Base-by-base conservation (phyloP, 495 filamentous ascomycete species). In the Wilcoxina mikolae region DNA sequence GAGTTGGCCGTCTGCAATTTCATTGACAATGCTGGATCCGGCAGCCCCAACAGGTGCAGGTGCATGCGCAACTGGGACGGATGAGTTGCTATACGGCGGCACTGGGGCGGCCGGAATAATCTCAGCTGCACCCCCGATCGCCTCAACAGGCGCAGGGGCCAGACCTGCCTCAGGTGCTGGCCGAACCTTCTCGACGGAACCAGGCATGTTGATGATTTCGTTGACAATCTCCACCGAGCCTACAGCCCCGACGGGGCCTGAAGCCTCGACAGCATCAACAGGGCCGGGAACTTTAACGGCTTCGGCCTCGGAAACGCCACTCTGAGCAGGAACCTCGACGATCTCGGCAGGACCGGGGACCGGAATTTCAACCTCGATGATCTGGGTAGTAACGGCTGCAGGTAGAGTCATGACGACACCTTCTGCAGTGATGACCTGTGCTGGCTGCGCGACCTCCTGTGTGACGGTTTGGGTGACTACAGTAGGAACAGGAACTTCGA, bases 401-500 rank as follows among this genome's bases (percentile, higher is more conserved):
- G 61, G 54, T 3, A 59, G 22, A 28, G 61, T 64, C n/a, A 64
- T 22, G 24, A 55, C 27, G 26, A 45, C 41, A 41, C 56, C 60
- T n/a, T 46, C 42, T 42, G 56, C 53, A 0, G 59, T 62, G 17
- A 64, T 54, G 17, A 62, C 39, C 26, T 49, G 23, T 26, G 60
- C 53, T 9, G 56, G 43, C 23, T 56, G 49, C 20, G 22, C 3
- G 11, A 57, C 17, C 24, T 38, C 33, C 1, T 60, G 49, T 33
- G 52, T 47, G 33, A 57, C 26, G 5, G 49, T 56, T 17, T 48
- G 38, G 42, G 44, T 59, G 15, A 53, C 39, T 18, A 35, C 23
- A 9, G 53, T 52, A 5, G 44, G 23, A 11, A 43, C 26, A 38
- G 57, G 52, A 23, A 60, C 24, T 24, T 58, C 60, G 11, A 61